Base-by-base conservation (phyloP, 176 grass and related monocot species). In the Lolium rigidum region DNA sequence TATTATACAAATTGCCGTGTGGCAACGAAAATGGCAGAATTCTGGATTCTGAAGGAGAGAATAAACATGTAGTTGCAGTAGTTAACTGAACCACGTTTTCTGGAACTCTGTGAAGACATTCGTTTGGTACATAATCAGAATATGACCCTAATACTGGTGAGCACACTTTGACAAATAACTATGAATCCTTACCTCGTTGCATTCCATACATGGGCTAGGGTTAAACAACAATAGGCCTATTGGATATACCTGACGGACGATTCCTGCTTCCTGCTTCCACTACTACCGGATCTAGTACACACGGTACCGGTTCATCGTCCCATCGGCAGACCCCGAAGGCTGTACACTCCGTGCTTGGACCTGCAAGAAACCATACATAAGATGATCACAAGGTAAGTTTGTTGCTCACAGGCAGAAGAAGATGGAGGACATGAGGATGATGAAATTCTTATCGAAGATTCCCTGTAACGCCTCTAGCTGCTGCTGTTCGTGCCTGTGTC, bases 211-310 rank as follows among this genome's bases (percentile, higher is more conserved):
- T 4, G 38, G 39, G 18, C 67, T 71, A 22, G 20, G 39, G 22
- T 43, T n/a, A 26, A 83, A 31, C 21, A 46, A 2, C 22, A 56
- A 43, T n/a, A 22, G 38, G 38, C n/a, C 0, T 18, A 49, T 6
- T 26, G 57, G 44, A 52, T 49, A 92, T 94, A 98, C 97, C 97
- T 95, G 92, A 43, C 38, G 2, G 38, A 39, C 38, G 38, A 39
- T 5, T 39, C 38, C 38, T 39, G 38, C 5, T 2, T 39, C 79
- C 81, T 85, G 89, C 94, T 95, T 95, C 97, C 97, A 98, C 37
- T 98, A 93, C 90, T 90, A 92, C 52, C 93, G 93, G 80, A 98
- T 98, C 60, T 86, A 75, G 67, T 94, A 98, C 4, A 91, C 82
- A 0, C 83, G 93, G 76, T 94, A 94, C 7, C 86, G 63, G 60